Conservation (phyloP, 768 basidiomycete genomes). For the Lentinula edodes region DNA sequence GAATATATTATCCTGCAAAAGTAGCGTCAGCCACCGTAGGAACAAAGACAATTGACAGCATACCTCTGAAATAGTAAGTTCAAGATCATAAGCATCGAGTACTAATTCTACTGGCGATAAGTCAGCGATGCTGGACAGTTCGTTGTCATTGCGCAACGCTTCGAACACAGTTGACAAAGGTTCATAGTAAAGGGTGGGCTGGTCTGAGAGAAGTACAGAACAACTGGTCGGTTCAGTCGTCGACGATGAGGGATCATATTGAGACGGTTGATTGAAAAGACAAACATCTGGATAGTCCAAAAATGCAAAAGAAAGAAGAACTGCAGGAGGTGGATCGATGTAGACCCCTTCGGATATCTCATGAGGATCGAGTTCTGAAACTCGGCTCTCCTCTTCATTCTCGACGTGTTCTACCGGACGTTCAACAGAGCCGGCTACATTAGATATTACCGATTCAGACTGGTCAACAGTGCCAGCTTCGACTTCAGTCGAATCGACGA, state of each 20-base stretch:
- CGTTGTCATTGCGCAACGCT: slow-evolving; percentile 60
- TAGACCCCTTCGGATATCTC: slow-evolving; percentile 64
- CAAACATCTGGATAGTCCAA: slow-evolving; percentile 34
- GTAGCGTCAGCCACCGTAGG: neutral
- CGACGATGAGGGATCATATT: slow-evolving; percentile 18
- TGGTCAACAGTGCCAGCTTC: neutral
- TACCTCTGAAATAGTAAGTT: slow-evolving; percentile 64
- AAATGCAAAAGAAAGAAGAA: slow-evolving; percentile 43
- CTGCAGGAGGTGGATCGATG: slow-evolving; percentile 71
- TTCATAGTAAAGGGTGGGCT: slow-evolving; percentile 74
- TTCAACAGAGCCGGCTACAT: slow-evolving; percentile 2
- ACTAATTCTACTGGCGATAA: slow-evolving; percentile 57
- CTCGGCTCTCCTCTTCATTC: slow-evolving; percentile 1
- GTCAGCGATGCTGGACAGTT: slow-evolving; percentile 38
- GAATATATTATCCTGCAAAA: slow-evolving; percentile 58
- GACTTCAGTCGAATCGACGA: no score
- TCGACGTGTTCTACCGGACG: slow-evolving; percentile 8
- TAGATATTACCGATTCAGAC: neutral
- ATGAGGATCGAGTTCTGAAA: slow-evolving; percentile 36
- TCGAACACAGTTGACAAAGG: slow-evolving; percentile 66
- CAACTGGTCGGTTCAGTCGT: slow-evolving; percentile 13
- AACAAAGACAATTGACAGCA: neutral
- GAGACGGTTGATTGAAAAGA: slow-evolving; percentile 51
- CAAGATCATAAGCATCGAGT: slow-evolving; percentile 66
- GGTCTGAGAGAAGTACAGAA: slow-evolving; percentile 52